Base-by-base conservation (phyloP, 192 early-diverging fungal species). In the Coemansia sp. region DNA sequence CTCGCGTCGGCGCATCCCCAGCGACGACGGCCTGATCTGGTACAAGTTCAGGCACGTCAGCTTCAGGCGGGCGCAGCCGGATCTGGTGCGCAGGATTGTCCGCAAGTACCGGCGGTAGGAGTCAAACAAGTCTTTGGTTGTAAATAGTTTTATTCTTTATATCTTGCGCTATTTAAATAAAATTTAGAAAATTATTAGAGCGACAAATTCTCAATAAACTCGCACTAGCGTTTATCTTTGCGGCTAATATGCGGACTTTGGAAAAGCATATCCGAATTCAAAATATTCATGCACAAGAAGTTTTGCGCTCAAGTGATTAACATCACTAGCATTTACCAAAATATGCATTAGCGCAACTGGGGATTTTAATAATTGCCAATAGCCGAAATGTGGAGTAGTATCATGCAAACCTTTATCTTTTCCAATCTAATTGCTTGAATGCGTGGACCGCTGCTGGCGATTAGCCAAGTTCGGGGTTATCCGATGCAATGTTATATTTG, bases 101-200 rank as follows among this genome's bases (percentile, higher is more conserved):
- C 48, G 48, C 28, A 19, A 12, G 25, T 50, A 50, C n/a, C 48
- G 25, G 25, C 48, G 48, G 48, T 30, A 19, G n/a, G 45, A 11
- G 14, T 5, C 16, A 23, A 27, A 18, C 11, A 29, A 25, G 48
- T 11, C 21, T 14, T 28, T 4, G 10, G n/a, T 22, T 50, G 48
- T 50, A 30, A 28, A 50, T 50, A 50, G 22, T 50, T 28, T 30
- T 27, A 50, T 30, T 50, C 14, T 50, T 50, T 27, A 50, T 50
- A 50, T 19, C 9, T 23, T n/a, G n/a, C n/a, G n/a, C 21, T 19
- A 18, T 24, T 46, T 12, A 46, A 19, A 46, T 22, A 46, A 46
- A 11, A 46, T 5, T 38, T 38, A 16, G 0, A 16, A 38, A 38
- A 14, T 16, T 16, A 4, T 16, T 0, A 8, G 16, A 38, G 16